Evolutionary conservation across 768 basidiomycete species (phyloP).

Genomic region (Dioszegia hungarica): DNA sequence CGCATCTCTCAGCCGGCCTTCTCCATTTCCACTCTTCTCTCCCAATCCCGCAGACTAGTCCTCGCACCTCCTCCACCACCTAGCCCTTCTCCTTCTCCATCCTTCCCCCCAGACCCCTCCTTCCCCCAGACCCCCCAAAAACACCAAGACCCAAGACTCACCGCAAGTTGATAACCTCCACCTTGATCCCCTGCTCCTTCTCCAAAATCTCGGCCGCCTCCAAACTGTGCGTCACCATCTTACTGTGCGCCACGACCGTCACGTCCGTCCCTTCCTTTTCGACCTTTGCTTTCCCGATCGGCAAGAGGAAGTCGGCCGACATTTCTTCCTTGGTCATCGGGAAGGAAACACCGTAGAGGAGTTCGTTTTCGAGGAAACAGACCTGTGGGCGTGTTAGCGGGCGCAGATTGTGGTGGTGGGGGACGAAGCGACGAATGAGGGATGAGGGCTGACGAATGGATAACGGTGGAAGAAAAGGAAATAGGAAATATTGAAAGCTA

Average conservation of each 20-base stretch:
- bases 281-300: conserved; percentile 95
- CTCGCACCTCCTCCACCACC: background rate
- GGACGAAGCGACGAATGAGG: no score
- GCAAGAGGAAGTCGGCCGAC: conserved; percentile 89
- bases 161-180: conserved; percentile 95
- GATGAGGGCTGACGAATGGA: no score
- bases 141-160: conserved; percentile 44
- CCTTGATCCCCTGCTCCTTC: conserved; percentile 88
- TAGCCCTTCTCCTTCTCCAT: background rate
- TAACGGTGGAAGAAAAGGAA: no score
- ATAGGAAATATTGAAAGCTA: background rate
- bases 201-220: conserved; percentile 90
- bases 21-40: no score
- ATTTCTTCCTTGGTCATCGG: conserved; percentile 91
- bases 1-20: no score
- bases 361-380: conserved; percentile 98
- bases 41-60: no score
- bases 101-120: background rate
- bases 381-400: conserved; percentile 49
- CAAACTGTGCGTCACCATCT: conserved; percentile 91
- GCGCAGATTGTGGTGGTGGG: no score
- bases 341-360: conserved; percentile 96
- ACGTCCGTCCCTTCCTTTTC: conserved; percentile 89
- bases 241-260: conserved; percentile 95
- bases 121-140: background rate